Base-by-base conservation (phyloP, 1,284 basidiomycete genomes). In the Boletus mariae region DNA sequence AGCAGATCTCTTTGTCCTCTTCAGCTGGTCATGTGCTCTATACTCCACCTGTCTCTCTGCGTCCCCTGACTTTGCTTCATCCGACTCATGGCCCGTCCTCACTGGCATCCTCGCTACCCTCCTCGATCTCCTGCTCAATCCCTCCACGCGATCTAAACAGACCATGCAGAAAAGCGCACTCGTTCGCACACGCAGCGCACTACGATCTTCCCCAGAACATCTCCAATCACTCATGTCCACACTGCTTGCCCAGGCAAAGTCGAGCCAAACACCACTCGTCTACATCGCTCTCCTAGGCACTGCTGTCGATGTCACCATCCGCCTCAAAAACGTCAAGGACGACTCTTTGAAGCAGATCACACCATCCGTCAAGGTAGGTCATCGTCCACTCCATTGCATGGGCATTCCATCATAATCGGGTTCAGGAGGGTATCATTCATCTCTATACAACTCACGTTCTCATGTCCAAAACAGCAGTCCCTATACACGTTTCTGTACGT, bases 21-120 rank as follows among this genome's bases (percentile, higher is more conserved):
- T 92, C 34, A 83, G 76, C 59, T 94, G 91, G 89, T 74, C 82
- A 7, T 87, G 84, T 62, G 77, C 76, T 12, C 68, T 92, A 40
- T 90, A 89, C 63, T 68, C 75, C 4, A 71, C 75, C 9, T 82
- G 78, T 57, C 60, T 80, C 11, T 65, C 74, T 48, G 55, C 66
- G 38, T 76, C 78, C 47, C 66, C 73, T 2, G 63, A 75, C 20
- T 82, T 83, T 59, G 49, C 73, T 1, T 70, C 74, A 3, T 73
- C 77, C 2, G 72, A 73, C 13, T 61, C 73, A 25, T 87, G 80
- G 78, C 70, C 64, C 1, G 69, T 71, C 2, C 75, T 90, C 17
- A 61, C 83, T 15, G 71, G 73, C 25, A 74, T 77, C 17, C 72
- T 87, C 56, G 83, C 85, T 0, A 64, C 72, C 5, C 71, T 91